Evolutionary conservation across 805 yeast genomes (phyloP), one percentile per base, ranked within the genome.

Genomic region (Candida coquimbonensis): DNA sequence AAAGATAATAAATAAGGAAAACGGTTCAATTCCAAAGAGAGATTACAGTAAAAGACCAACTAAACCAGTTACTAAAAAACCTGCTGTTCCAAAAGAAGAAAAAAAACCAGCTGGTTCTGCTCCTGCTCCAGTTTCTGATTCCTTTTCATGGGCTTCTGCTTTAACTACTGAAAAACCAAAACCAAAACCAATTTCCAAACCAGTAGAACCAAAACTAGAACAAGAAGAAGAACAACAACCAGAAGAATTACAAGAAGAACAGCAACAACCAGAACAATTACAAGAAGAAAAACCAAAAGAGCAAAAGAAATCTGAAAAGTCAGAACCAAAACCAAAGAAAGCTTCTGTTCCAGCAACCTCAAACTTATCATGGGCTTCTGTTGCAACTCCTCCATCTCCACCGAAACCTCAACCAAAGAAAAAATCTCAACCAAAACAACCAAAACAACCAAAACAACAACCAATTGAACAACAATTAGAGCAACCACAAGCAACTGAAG

Each of bases 341-440:
- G 50, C 43, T 19, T 46, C 48, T 16, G 53, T 53, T 7, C 61
- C 65, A 38, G 57, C 64, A 16, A 49, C 62, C 9, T 50, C 57
- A 39, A 68, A 71, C 31, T 29, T 29, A 57, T 72, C 87, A 6
- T 82, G 88, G 86, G 87, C 88, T 29, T 77, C 89, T 16, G 77
- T 83, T 55, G 81, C 82, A 43, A 66, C 78, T 46, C 81, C 87
- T 38, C 36, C 82, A 43, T 66, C 78, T 46, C 81, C 87, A 38
- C 36, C 61, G 49, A 54, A 53, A 46, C 55, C 60, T 46, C 52
- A 53, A 44, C 52, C 56, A 40, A 54, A 55, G 43, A 55, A 51
- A 46, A 51, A 52, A 45, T 44, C 54, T 43, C 53, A 48, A 16
- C 54, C 54, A 45, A 49, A 53, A 48, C 57, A 53, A 48, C 57